A percentile compares a stretch with the other conserved stretches of the same genome.
Conservation (phyloP, 2,329 filamentous ascomycete genomes). For the Nothophoma quercina region DNA sequence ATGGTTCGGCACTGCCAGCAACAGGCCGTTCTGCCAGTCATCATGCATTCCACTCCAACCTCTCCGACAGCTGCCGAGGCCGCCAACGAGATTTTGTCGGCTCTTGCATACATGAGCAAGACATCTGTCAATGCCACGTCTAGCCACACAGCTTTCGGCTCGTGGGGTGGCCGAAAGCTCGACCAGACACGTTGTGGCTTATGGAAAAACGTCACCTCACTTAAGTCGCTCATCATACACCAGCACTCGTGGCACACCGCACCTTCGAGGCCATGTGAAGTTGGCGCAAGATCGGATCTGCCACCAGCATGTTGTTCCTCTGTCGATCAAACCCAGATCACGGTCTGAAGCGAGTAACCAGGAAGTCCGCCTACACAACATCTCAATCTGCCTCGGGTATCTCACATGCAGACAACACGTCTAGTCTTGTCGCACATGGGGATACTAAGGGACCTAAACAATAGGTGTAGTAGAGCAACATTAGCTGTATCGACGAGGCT, state of each 20-base stretch:
- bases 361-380: background rate
- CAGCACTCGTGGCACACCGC: background rate
- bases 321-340: conserved; percentile 5
- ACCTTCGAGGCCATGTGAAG: conserved; percentile 3
- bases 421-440: conserved; percentile 73
- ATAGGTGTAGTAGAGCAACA: conserved; percentile 87
- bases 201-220: conserved; percentile 10
- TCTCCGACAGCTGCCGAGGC: conserved; percentile 10
- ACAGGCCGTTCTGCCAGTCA: conserved; percentile 16
- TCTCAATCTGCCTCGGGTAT: conserved; percentile 2
- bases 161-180: conserved; percentile 6
- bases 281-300: conserved; percentile 6
- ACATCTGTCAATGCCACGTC: conserved; percentile 12
- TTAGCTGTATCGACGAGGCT: conserved; percentile 57
- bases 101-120: conserved; percentile 11
- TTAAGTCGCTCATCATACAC: background rate
- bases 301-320: conserved; percentile 9
- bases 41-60: conserved; percentile 8
- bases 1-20: conserved; percentile 17
- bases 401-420: conserved; percentile 75
- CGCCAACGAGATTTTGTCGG: conserved; percentile 1
- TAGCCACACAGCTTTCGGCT: conserved; percentile 3
- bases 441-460: conserved; percentile 47
- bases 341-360: conserved; percentile 3
- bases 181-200: conserved; percentile 11